phyloP scores from a whole-genome alignment of 2,329 filamentous ascomycete genomes.

The Aureobasidium sp. region DNA sequence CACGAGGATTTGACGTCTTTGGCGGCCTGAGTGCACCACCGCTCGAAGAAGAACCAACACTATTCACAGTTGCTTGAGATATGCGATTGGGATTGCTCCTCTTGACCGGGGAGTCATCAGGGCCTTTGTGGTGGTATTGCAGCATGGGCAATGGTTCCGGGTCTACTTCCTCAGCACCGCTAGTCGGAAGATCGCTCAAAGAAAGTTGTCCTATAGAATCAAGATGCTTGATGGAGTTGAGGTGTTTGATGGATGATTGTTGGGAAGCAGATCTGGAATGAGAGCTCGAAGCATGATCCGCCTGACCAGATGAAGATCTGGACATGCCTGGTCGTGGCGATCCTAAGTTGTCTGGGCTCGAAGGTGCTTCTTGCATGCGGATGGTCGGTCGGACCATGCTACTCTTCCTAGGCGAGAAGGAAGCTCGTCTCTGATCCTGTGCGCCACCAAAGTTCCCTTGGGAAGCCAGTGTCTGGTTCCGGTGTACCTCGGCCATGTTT shows the following conservation, averaged over 20 bases:
- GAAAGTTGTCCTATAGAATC: conserved; percentile 17
- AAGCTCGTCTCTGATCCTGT: neutral
- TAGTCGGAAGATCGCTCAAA: conserved; percentile 19
- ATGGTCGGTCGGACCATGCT: conserved; percentile 19
- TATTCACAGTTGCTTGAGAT: conserved; percentile 27
- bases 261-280: conserved; percentile 13
- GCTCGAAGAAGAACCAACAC: conserved; percentile 26
- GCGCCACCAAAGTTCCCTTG: neutral
- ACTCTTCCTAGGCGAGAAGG: conserved; percentile 9
- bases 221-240: conserved; percentile 12
- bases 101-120: conserved; percentile 30
- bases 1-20: conserved; percentile 57
- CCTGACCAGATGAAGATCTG: conserved; percentile 24
- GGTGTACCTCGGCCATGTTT: conserved; percentile 4
- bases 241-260: conserved; percentile 15
- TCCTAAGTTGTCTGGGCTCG: conserved; percentile 29
- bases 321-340: conserved; percentile 25
- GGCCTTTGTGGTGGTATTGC: conserved; percentile 44
- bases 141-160: conserved; percentile 33
- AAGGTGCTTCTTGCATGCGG: conserved; percentile 27
- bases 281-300: conserved; percentile 6
- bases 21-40: conserved; percentile 29
- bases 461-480: neutral
- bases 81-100: conserved; percentile 22
- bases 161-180: conserved; percentile 21